Percentiles rank a stretch among this genome's conserved stretches.
Evolutionary conservation across 495 filamentous ascomycete genomes (phyloP).

Genomic region (Xylaria venustula): DNA sequence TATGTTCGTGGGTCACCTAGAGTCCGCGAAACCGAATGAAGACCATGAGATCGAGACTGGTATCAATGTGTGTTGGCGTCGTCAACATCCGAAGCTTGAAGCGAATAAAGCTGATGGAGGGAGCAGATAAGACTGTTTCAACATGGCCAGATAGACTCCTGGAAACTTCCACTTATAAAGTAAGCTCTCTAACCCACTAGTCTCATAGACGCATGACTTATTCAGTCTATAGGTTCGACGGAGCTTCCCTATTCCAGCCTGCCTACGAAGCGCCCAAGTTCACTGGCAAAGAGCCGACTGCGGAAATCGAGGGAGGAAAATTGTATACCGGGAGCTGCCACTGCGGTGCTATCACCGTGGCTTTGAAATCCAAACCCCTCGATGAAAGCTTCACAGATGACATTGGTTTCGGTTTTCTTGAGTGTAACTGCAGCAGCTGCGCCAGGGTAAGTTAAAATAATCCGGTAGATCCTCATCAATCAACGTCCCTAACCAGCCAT

Average conservation of each 20-base stretch:
- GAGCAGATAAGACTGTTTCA: constrained; percentile 26
- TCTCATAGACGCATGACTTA: no score
- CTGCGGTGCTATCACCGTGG: constrained; percentile 31
- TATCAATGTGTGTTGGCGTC: not conserved
- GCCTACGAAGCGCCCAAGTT: constrained; percentile 17
- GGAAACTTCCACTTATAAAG: constrained; percentile 20
- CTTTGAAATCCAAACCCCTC: constrained; percentile 26
- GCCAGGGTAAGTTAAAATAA: constrained; percentile 16
- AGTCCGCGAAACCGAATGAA: not conserved
- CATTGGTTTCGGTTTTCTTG: no score
- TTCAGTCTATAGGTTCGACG: constrained; percentile 15
- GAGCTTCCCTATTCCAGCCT: constrained; percentile 6
- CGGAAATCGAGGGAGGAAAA: constrained; percentile 16
- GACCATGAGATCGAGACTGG: not conserved
- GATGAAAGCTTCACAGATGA: constrained; percentile 20
- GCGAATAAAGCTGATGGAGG: not conserved
- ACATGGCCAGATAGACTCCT: constrained; percentile 22
- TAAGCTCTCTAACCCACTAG: not conserved
- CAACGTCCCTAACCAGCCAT: not conserved
- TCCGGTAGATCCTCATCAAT: not conserved
- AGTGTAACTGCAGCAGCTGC: constrained; percentile 33
- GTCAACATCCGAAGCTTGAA: not conserved
- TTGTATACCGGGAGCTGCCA: constrained; percentile 35
- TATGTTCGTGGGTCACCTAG: not conserved
- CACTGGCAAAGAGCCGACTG: constrained; percentile 18